A percentile compares a stretch with the other conserved stretches of the same genome.
Conservation (phyloP, 176 grass and related monocot species). For the Eleusine indica region DNA sequence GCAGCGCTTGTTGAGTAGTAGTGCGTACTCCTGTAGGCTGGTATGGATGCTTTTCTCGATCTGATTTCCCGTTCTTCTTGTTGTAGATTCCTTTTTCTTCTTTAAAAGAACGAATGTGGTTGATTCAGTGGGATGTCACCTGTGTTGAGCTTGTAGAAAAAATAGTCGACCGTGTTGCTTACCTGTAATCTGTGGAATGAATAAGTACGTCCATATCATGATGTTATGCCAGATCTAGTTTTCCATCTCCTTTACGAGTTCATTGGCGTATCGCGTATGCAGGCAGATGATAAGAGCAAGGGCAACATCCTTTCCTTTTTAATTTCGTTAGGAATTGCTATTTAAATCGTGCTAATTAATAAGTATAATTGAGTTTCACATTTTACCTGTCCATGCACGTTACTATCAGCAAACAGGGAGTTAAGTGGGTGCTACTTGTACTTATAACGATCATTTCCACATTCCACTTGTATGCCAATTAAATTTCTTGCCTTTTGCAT, state of each 20-base stretch:
- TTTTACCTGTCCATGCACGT: slow-evolving; percentile 9
- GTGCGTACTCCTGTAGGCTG: not conserved
- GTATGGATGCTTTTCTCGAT: slow-evolving; percentile 34
- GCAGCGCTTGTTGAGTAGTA: not conserved
- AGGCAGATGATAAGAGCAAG: not conserved
- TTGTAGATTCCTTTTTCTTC: not conserved
- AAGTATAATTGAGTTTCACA: not conserved
- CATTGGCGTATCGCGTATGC: no score
- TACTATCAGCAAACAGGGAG: not conserved
- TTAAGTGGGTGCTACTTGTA: not conserved
- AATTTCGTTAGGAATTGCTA: not conserved
- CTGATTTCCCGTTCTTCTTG: not conserved
- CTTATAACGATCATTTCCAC: not conserved
- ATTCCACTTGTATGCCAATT: not conserved
- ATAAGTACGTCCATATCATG: not conserved
- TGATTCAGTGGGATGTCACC: not conserved
- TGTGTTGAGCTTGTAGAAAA: not conserved
- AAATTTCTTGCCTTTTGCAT: not conserved
- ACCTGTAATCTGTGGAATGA: not conserved
- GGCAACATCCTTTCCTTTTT: not conserved
- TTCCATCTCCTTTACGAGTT: not conserved
- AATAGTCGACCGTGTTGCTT: not conserved
- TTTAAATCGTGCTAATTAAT: not conserved
- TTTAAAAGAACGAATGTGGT: not conserved
- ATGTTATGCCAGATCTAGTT: not conserved